These are phyloP conservation scores for Aspergillus japonicus DNA, from an alignment of 2,329 filamentous ascomycete genomes.

Conservation along the genomic window DNA sequence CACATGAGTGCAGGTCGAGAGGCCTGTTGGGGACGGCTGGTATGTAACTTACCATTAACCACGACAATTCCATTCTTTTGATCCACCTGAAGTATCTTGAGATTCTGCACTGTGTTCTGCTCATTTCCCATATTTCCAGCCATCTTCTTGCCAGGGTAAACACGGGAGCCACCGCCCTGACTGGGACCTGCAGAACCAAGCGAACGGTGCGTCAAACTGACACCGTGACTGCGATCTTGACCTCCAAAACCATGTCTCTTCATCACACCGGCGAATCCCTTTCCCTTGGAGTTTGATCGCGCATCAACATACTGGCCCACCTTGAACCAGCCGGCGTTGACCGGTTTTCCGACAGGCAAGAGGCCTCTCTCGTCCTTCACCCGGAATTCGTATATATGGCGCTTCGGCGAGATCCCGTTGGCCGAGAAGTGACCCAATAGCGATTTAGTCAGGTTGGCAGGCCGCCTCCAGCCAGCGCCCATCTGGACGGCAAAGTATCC, in stretches of 20 bases:
- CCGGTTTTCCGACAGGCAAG: slow-evolving; percentile 69
- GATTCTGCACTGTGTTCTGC: slow-evolving; percentile 84
- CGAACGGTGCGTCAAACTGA: slow-evolving; percentile 88
- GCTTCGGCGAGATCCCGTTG: slow-evolving; percentile 79
- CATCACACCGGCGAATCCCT: slow-evolving; percentile 97
- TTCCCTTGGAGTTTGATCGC: slow-evolving; percentile 73
- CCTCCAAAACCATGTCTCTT: slow-evolving; percentile 89
- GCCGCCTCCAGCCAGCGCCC: slow-evolving; percentile 71
- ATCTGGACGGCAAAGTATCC: slow-evolving; percentile 95
- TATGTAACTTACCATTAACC: slow-evolving; percentile 64
- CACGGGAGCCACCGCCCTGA: slow-evolving; percentile 88
- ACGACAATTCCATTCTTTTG: slow-evolving; percentile 82
- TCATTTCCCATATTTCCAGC: slow-evolving; percentile 91
- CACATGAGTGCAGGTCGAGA: not conserved
- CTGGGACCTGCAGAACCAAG: slow-evolving; percentile 87
- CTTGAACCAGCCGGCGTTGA: slow-evolving; percentile 87
- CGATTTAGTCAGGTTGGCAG: slow-evolving; percentile 75
- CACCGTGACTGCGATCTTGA: slow-evolving; percentile 90
- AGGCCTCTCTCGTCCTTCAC: slow-evolving; percentile 73
- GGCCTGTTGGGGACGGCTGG: not conserved
- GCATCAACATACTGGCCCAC: slow-evolving; percentile 90
- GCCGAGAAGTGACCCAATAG: slow-evolving; percentile 84
- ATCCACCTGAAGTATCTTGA: slow-evolving; percentile 86
- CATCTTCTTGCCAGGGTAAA: slow-evolving; percentile 97
- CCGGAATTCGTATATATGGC: slow-evolving; percentile 80